These are phyloP conservation scores for Exobasidium cylindrosporum DNA, from an alignment of 1,284 basidiomycete species.

Conservation along the genomic window DNA sequence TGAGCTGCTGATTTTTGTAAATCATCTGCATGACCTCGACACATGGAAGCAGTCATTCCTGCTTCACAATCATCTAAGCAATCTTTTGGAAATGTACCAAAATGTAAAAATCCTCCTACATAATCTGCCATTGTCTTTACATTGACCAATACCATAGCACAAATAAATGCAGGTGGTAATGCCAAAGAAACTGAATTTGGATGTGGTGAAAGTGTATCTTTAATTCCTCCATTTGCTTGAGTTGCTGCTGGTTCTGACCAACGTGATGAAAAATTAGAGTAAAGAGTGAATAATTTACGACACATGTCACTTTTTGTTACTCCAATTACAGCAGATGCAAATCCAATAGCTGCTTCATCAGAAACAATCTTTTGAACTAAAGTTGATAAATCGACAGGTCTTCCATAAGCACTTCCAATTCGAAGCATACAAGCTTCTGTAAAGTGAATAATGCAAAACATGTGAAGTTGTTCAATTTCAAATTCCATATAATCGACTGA, in stretches of 20 bases:
- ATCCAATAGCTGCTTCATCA: background rate
- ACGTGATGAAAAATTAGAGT: background rate
- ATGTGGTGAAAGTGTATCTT: too few relatives aligned
- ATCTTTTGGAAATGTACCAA: background rate
- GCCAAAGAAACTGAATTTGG: too few relatives aligned
- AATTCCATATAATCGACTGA: background rate
- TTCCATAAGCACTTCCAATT: background rate
- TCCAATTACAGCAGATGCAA: background rate
- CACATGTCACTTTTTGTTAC: background rate
- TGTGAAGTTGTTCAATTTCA: background rate
- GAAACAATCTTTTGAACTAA: background rate
- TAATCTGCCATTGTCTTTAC: background rate
- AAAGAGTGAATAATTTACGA: background rate
- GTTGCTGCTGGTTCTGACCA: background rate
- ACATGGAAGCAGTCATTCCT: background rate
- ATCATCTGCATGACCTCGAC: background rate
- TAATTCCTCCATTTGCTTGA: background rate
- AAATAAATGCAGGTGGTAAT: background rate
- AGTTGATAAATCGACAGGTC: background rate
- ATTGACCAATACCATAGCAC: background rate
- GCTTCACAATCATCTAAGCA: background rate
- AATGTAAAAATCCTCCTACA: background rate
- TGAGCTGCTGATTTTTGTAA: background rate
- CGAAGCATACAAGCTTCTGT: background rate
- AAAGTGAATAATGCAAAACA: background rate